These are phyloP conservation scores for Pythium grandisporangium DNA, from an alignment of 352 stramenopile species.

Conservation along the genomic window DNA sequence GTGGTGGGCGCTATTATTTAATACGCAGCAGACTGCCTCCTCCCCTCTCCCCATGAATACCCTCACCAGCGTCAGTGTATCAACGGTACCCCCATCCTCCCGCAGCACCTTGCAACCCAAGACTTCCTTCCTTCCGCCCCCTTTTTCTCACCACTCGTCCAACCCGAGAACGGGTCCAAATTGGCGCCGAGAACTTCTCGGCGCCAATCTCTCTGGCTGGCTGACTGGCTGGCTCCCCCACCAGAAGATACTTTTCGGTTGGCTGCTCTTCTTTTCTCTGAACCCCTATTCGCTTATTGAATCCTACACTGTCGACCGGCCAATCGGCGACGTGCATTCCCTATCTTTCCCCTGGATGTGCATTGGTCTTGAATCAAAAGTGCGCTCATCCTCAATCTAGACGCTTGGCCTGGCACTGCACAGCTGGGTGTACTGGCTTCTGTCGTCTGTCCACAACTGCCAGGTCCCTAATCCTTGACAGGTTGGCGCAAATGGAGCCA, in stretches of 20 bases:
- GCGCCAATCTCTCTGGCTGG: conserved; percentile 5
- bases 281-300: conserved; percentile 17
- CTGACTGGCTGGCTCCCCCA: conserved; percentile 4
- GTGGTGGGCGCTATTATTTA: no score
- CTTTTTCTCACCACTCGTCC: no score
- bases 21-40: no score
- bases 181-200: background rate
- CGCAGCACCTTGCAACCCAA: no score
- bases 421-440: conserved; percentile 14
- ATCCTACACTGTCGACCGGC: conserved; percentile 7
- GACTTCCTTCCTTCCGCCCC: no score
- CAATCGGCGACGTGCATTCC: conserved; percentile 10
- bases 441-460: conserved; percentile 10
- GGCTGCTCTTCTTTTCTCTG: conserved; percentile 1
- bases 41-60: no score
- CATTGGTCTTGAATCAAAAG: conserved; percentile 8
- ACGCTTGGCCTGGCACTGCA: conserved; percentile 2
- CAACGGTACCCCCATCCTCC: no score
- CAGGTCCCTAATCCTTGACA: conserved; percentile 7
- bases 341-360: conserved; percentile 16
- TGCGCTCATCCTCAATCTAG: background rate
- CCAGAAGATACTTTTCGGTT: conserved; percentile 21
- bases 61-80: no score
- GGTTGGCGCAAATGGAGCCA: background rate
- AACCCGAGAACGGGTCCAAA: no score